Percentiles rank a stretch among this genome's conserved stretches.
These are phyloP conservation scores for Rugonectria rugulosa DNA, from an alignment of 2,329 filamentous ascomycete genomes.

Conservation along the genomic window DNA sequence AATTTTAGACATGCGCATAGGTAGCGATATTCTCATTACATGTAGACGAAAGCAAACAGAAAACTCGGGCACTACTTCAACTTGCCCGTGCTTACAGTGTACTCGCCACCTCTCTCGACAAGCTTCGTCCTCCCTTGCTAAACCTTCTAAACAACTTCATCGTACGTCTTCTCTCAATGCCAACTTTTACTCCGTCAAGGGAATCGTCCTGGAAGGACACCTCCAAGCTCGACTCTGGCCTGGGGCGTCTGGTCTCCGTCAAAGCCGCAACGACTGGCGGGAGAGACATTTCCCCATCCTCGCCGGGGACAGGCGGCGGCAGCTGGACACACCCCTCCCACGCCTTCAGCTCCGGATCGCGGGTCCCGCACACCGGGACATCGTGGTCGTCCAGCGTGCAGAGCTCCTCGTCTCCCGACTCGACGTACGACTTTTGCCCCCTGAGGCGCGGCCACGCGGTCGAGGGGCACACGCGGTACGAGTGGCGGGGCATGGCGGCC, in stretches of 20 bases:
- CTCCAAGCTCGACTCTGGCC: slow-evolving; percentile 13
- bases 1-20: too few species aligned
- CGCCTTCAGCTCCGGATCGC: neutral
- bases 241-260: slow-evolving; percentile 18
- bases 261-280: slow-evolving; percentile 28
- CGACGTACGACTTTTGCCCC: slow-evolving; percentile 40
- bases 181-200: neutral
- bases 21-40: neutral
- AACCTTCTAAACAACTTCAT: slow-evolving; percentile 12
- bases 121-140: slow-evolving; percentile 8
- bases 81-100: slow-evolving; percentile 2
- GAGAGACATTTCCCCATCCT: slow-evolving; percentile 18
- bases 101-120: slow-evolving; percentile 2
- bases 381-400: slow-evolving; percentile 33
- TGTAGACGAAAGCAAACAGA: too few species aligned
- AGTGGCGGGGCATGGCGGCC: slow-evolving; percentile 11
- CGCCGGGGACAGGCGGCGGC: slow-evolving; percentile 34
- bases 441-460: slow-evolving; percentile 41
- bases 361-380: neutral
- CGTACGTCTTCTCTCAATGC: slow-evolving; percentile 3
- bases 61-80: too few species aligned
- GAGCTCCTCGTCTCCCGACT: slow-evolving; percentile 32
- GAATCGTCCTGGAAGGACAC: too few species aligned
- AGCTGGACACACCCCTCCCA: slow-evolving; percentile 38
- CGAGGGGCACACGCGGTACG: slow-evolving; percentile 43